A percentile compares a stretch with the other conserved stretches of the same genome.
These are phyloP conservation scores for Picea sitchensis DNA, from an alignment of 75 land plant genomes.

Conservation along the genomic window DNA sequence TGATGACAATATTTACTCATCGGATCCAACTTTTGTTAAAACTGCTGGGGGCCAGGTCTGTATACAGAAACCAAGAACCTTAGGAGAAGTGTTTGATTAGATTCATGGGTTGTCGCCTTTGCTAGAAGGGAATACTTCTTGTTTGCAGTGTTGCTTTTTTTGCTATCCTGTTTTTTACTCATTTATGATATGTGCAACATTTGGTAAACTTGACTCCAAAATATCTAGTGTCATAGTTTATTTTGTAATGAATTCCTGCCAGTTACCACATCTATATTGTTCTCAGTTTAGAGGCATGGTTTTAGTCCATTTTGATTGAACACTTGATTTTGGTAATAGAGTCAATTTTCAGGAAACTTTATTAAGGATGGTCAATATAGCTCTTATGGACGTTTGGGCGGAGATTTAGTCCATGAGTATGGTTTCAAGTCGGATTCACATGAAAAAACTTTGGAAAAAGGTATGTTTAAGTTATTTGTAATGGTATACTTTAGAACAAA, in stretches of 20 bases:
- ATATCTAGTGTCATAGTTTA: neutral
- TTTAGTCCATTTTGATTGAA: neutral
- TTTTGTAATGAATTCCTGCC: neutral
- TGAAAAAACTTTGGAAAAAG: constrained; percentile 51
- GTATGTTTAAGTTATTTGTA: constrained; percentile 19
- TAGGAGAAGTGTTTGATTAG: neutral
- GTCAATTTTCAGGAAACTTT: constrained; percentile 56
- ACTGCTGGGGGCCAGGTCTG: constrained; percentile 61
- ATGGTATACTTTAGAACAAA: constrained; percentile 3
- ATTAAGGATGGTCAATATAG: constrained; percentile 38
- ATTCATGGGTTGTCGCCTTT: neutral
- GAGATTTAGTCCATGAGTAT: constrained; percentile 1
- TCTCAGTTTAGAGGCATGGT: neutral
- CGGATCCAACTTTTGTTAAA: constrained; percentile 57
- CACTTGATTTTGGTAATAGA: constrained; percentile 30
- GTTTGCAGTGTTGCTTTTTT: neutral
- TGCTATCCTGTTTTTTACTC: neutral
- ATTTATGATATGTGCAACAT: neutral
- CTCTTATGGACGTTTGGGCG: constrained; percentile 9
- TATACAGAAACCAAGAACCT: neutral
- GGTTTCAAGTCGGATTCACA: constrained; percentile 54
- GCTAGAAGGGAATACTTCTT: neutral
- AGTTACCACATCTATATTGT: neutral
- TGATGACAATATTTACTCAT: constrained; percentile 41
- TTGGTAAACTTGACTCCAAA: too few relatives aligned